Percentiles rank a stretch among this genome's conserved stretches.
These are phyloP conservation scores for Taxillus chinensis DNA, from an alignment of 164 flowering plant species.

Conservation along the genomic window DNA sequence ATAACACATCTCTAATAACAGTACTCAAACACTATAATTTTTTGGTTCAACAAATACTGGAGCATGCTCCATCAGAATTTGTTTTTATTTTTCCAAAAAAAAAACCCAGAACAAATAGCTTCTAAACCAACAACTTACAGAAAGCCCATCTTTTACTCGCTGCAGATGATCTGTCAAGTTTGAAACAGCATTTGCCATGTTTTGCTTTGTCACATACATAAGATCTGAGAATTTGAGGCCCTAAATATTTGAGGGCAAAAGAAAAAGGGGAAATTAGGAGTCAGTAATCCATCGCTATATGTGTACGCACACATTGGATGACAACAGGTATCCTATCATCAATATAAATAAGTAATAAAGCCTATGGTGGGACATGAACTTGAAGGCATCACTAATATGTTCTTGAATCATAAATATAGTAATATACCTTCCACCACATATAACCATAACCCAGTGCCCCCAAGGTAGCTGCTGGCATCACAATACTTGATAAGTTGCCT, in stretches of 20 bases:
- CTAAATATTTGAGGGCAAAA: constrained; percentile 21
- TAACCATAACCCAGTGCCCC: constrained; percentile 88
- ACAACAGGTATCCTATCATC: too few relatives aligned
- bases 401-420: not conserved
- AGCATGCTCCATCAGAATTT: too few relatives aligned
- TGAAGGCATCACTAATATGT: too few relatives aligned
- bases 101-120: not conserved
- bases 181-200: constrained; percentile 86
- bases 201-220: constrained; percentile 79
- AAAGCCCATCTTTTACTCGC: constrained; percentile 56
- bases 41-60: too few relatives aligned
- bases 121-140: constrained; percentile 37
- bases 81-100: too few relatives aligned
- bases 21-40: too few relatives aligned
- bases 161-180: constrained; percentile 75
- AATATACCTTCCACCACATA: constrained; percentile 96
- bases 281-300: too few relatives aligned
- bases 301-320: too few relatives aligned
- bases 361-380: too few relatives aligned
- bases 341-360: too few relatives aligned
- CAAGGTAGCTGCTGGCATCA: constrained; percentile 60
- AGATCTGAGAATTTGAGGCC: constrained; percentile 80
- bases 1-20: not conserved
- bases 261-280: too few relatives aligned
- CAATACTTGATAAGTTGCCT: constrained; percentile 41